A percentile compares a stretch with the other conserved stretches of the same genome.
Evolutionary conservation across 176 grass and related monocot species (phyloP).

Genomic region (Metroxylon sagu): DNA sequence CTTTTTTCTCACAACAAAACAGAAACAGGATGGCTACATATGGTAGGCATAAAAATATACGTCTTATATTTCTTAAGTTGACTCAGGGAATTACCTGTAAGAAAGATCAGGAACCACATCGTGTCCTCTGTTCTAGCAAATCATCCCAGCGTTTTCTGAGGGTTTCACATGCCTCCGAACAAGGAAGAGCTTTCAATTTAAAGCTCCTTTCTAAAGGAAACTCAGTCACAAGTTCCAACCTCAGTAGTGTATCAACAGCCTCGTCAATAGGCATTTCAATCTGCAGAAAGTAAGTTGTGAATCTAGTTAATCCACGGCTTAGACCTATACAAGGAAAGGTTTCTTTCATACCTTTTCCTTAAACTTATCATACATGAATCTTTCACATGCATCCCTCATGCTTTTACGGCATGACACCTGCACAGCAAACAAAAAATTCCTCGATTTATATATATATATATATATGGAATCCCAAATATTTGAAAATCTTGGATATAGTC

Average conservation of each 20-base stretch:
- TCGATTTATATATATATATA: not conserved
- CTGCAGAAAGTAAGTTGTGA: constrained; percentile 22
- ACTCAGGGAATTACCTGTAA: no score
- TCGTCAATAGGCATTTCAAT: constrained; percentile 94
- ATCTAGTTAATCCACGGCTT: not conserved
- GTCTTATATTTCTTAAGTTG: no score
- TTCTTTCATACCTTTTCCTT: constrained; percentile 43
- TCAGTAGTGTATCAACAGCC: constrained; percentile 66
- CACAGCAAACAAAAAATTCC: constrained; percentile 12
- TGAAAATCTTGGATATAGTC: not conserved
- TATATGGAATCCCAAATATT: not conserved
- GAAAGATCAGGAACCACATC: not conserved
- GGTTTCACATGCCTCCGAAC: constrained; percentile 47
- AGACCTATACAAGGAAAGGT: not conserved
- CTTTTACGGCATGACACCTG: constrained; percentile 51
- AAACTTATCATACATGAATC: constrained; percentile 77
- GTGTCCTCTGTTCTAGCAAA: constrained; percentile 40
- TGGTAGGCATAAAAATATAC: no score
- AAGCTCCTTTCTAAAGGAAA: constrained; percentile 22
- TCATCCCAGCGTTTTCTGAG: constrained; percentile 55
- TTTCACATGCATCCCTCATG: constrained; percentile 54
- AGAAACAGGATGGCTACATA: no score
- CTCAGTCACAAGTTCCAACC: constrained; percentile 61
- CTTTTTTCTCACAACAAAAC: no score
- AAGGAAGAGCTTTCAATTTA: constrained; percentile 38